A percentile compares a stretch with the other conserved stretches of the same genome.
These are phyloP conservation scores for Cyclotella atomus DNA, from an alignment of 108 stramenopile species.

Conservation along the genomic window DNA sequence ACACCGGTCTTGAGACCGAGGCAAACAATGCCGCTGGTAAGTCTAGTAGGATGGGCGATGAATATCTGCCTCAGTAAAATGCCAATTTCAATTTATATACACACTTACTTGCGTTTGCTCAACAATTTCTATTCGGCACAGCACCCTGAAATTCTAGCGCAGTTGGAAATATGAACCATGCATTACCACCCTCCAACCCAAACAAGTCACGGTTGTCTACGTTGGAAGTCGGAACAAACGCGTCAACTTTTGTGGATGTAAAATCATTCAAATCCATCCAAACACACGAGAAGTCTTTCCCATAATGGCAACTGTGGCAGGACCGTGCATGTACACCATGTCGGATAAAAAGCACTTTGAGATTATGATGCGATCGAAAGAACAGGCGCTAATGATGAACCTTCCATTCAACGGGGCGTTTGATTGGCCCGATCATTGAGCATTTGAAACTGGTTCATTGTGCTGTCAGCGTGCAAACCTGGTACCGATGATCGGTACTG, in stretches of 20 bases:
- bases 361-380: slow-evolving; percentile 73
- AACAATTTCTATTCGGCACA: background rate
- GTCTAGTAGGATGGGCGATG: background rate
- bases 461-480: slow-evolving; percentile 52
- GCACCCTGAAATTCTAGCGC: background rate
- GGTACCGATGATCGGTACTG: slow-evolving; percentile 61
- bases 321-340: slow-evolving; percentile 61
- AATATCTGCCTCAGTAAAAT: background rate
- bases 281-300: background rate
- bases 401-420: slow-evolving; percentile 62
- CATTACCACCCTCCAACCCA: background rate
- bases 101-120: background rate
- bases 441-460: slow-evolving; percentile 57
- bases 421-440: slow-evolving; percentile 66
- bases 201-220: background rate
- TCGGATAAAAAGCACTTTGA: slow-evolving; percentile 66
- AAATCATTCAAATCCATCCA: slow-evolving; percentile 2
- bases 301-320: slow-evolving; percentile 51
- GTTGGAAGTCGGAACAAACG: background rate
- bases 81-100: background rate
- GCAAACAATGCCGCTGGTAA: slow-evolving; percentile 8
- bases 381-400: slow-evolving; percentile 59
- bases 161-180: background rate
- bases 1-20: slow-evolving; percentile 5
- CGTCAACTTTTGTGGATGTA: background rate